Evolutionary conservation across 2,329 filamentous ascomycete genomes (phyloP).

Genomic region (Emergomyces pasteurianus): DNA sequence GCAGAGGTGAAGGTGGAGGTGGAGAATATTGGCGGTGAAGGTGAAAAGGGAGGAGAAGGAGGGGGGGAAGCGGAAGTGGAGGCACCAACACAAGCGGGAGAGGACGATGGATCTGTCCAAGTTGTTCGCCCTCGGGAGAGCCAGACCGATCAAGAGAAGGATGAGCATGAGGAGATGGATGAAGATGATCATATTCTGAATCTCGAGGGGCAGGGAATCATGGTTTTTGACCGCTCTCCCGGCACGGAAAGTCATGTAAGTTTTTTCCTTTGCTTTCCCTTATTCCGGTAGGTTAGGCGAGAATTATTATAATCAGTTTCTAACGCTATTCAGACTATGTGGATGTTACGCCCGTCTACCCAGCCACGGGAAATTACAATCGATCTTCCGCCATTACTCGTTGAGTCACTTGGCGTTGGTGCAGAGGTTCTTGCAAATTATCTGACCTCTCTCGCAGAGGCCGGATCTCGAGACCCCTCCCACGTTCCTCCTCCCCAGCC

Average conservation of each 20-base stretch:
- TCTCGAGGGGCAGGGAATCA: slow-evolving; percentile 93
- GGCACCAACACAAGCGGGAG: slow-evolving; percentile 10
- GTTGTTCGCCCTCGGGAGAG: neutral
- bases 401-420: slow-evolving; percentile 86
- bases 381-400: slow-evolving; percentile 76
- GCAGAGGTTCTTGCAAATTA: slow-evolving; percentile 92
- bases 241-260: slow-evolving; percentile 78
- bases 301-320: slow-evolving; percentile 6
- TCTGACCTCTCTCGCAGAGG: slow-evolving; percentile 77
- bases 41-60: slow-evolving; percentile 16
- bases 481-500: slow-evolving; percentile 70
- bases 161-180: slow-evolving; percentile 19
- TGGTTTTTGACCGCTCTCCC: slow-evolving; percentile 85
- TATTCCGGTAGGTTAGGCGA: neutral
- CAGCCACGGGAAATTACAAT: slow-evolving; percentile 88
- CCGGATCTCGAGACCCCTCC: slow-evolving; percentile 60
- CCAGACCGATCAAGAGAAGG: neutral
- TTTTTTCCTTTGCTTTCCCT: slow-evolving; percentile 13
- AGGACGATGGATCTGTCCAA: neutral
- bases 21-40: slow-evolving; percentile 5
- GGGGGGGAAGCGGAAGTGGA: slow-evolving; percentile 26
- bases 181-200: slow-evolving; percentile 49
- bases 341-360: slow-evolving; percentile 94
- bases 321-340: slow-evolving; percentile 67
- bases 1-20: slow-evolving; percentile 11